Base-by-base conservation (phyloP, 2,329 filamentous ascomycete genomes). In the Cytospora mali region DNA sequence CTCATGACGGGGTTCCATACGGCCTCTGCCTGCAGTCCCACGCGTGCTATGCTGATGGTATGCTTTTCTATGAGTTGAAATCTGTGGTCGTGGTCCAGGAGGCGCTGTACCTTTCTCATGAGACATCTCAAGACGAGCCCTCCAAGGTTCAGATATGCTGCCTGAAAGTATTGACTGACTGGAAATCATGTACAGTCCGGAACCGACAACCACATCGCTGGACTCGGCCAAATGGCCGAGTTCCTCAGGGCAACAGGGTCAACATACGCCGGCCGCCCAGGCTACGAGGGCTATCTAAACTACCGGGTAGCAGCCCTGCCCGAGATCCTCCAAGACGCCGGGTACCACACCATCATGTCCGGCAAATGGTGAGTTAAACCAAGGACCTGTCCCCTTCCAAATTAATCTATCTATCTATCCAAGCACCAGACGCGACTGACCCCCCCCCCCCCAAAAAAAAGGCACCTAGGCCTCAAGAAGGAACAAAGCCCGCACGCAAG, bases 1-100 rank as follows among this genome's bases (percentile, higher is more conserved):
- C 78, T 82, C 1, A 81, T 86, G 64, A 86, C 83, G 0, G 81
- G 84, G 61, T 86, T 85, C 69, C 84, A 87, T 66, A 81, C 83
- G 1, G 84, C 84, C 0, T 80, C 84, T 23, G 83, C 84, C 62
- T 86, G 83, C 70, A 85, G 83, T 58, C 84, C 84, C 5, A 84
- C 81, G 5, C 72, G 84, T 49, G 79, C 81, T 51, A 86, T 87
- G 84, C 78, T 87, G 64, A 80, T 87, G n/a, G n/a, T n/a, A n/a
- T n/a, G n/a, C n/a, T n/a, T n/a, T n/a, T n/a, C n/a, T n/a, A n/a
- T n/a, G n/a, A n/a, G n/a, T n/a, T n/a, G n/a, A n/a, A n/a, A n/a
- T n/a, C n/a, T n/a, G n/a, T n/a, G n/a, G n/a, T n/a, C n/a, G n/a
- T n/a, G n/a, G n/a, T n/a, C n/a, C n/a, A n/a, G n/a, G n/a, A n/a